These are phyloP conservation scores for Fusarium gaditjirri DNA, from an alignment of 2,329 filamentous ascomycete species.

Conservation along the genomic window DNA sequence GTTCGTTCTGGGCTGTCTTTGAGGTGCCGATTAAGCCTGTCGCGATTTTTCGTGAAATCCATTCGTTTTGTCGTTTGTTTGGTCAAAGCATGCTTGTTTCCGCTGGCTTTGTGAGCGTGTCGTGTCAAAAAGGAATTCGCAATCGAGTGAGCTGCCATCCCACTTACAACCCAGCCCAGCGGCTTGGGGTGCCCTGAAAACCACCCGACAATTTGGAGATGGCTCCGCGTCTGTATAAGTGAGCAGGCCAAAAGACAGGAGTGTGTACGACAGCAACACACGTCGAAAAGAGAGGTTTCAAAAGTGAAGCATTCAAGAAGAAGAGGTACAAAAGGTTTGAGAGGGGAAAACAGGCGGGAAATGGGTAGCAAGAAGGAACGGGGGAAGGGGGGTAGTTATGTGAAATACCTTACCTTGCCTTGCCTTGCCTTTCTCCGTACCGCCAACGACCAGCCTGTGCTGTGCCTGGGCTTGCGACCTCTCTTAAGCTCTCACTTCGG, in stretches of 20 bases:
- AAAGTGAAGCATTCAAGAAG: slow-evolving; percentile 20
- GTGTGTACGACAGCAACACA: slow-evolving; percentile 39
- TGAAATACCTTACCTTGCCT: slow-evolving; percentile 45
- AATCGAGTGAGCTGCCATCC: slow-evolving; percentile 10
- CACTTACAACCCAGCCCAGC: slow-evolving; percentile 32
- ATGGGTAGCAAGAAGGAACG: slow-evolving; percentile 46
- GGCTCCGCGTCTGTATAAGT: slow-evolving; percentile 41
- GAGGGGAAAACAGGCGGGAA: slow-evolving; percentile 44
- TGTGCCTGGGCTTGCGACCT: slow-evolving; percentile 36
- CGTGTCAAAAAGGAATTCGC: slow-evolving; percentile 2
- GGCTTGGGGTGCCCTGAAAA: slow-evolving; percentile 37
- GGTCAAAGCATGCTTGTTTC: slow-evolving; percentile 5
- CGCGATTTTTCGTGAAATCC: slow-evolving; percentile 20
- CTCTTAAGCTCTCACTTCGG: slow-evolving; percentile 28
- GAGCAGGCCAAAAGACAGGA: slow-evolving; percentile 27
- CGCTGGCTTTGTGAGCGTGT: slow-evolving; percentile 9
- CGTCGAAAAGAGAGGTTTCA: slow-evolving; percentile 17
- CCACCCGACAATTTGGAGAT: slow-evolving; percentile 34
- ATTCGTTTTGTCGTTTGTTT: slow-evolving; percentile 12
- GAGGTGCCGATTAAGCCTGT: slow-evolving; percentile 36
- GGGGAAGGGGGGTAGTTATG: slow-evolving; percentile 53
- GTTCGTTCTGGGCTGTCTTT: slow-evolving; percentile 32
- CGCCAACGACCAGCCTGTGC: slow-evolving; percentile 32
- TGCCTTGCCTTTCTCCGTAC: slow-evolving; percentile 38
- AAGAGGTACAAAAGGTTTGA: slow-evolving; percentile 31